A percentile compares a stretch with the other conserved stretches of the same genome.
These are phyloP conservation scores for Rhizopus delemar DNA, from an alignment of 371 early-diverging fungal species.

Conservation along the genomic window DNA sequence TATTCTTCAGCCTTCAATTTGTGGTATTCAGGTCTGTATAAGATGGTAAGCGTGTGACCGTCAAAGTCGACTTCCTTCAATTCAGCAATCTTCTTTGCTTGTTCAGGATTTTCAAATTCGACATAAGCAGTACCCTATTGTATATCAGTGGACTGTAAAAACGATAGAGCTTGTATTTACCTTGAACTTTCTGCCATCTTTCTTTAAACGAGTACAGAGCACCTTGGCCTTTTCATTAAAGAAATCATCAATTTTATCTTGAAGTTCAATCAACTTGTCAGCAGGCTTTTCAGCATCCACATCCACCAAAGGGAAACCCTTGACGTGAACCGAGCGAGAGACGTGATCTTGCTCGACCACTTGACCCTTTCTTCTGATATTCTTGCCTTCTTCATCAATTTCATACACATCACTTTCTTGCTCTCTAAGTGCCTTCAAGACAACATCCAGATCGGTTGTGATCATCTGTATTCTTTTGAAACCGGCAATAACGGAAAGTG, in stretches of 20 bases:
- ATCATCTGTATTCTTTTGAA: conserved; percentile 74
- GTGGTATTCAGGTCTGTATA: conserved; percentile 28
- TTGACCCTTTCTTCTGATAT: conserved; percentile 62
- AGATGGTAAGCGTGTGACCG: conserved; percentile 51
- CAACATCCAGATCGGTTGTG: conserved; percentile 47
- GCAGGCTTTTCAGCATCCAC: conserved; percentile 27
- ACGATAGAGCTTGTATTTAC: conserved; percentile 1
- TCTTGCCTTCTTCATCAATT: conserved; percentile 58
- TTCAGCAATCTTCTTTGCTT: conserved; percentile 55
- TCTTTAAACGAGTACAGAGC: conserved; percentile 63
- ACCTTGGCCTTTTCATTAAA: conserved; percentile 56
- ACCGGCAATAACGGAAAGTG: conserved; percentile 56
- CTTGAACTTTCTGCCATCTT: conserved; percentile 53
- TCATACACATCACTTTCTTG: conserved; percentile 54
- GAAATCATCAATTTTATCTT: conserved; percentile 61
- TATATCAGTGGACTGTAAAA: neutral
- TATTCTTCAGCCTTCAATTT: conserved; percentile 30
- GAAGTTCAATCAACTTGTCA: conserved; percentile 50
- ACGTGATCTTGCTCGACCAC: conserved; percentile 47
- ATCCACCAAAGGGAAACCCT: conserved; percentile 58
- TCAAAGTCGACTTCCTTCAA: conserved; percentile 50
- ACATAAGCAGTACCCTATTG: conserved; percentile 63
- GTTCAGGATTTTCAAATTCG: conserved; percentile 57
- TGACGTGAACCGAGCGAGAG: conserved; percentile 62
- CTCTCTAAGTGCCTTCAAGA: conserved; percentile 61